phyloP scores from a whole-genome alignment of 2,329 filamentous ascomycete genomes.

The Xylariaceae sp. region DNA sequence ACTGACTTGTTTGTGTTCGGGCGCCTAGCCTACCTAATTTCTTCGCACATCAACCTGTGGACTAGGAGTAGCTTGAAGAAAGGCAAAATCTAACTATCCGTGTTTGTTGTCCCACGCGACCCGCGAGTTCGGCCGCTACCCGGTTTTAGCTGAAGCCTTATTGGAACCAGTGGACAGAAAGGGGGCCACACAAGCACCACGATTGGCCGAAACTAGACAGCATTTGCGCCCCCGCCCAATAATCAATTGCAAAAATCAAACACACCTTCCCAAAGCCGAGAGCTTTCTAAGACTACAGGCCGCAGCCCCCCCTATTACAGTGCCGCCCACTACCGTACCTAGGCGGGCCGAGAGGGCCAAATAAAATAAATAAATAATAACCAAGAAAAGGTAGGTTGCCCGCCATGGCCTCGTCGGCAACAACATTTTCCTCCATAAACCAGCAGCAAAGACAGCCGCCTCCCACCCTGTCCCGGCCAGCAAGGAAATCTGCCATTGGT shows the following conservation, averaged over 20 bases:
- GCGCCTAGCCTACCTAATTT: no score
- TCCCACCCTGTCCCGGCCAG: slow-evolving; percentile 46
- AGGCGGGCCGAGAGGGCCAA: slow-evolving; percentile 10
- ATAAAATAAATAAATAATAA: neutral
- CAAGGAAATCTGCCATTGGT: slow-evolving; percentile 49
- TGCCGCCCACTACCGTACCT: neutral
- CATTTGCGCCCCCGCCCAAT: no score
- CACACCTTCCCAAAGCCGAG: slow-evolving; percentile 9
- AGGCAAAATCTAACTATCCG: neutral
- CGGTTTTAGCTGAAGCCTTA: slow-evolving; percentile 12
- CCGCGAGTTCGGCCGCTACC: slow-evolving; percentile 20
- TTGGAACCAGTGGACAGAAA: slow-evolving; percentile 17
- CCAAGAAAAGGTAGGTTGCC: slow-evolving; percentile 34
- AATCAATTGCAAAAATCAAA: slow-evolving; percentile 2
- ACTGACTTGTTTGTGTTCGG: no score
- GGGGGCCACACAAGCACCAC: slow-evolving; percentile 8
- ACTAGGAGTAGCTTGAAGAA: neutral
- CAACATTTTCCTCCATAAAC: slow-evolving; percentile 42
- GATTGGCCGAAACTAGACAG: slow-evolving; percentile 23
- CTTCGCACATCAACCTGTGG: no score
- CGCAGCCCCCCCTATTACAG: slow-evolving; percentile 7
- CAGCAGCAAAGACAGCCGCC: slow-evolving; percentile 33
- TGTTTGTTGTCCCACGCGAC: slow-evolving; percentile 21
- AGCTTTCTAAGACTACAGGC: slow-evolving; percentile 9
- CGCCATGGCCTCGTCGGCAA: slow-evolving; percentile 44